A percentile compares a stretch with the other conserved stretches of the same genome.
phyloP scores from a whole-genome alignment of 1,284 basidiomycete species.

The Cryptococcus hybrid region DNA sequence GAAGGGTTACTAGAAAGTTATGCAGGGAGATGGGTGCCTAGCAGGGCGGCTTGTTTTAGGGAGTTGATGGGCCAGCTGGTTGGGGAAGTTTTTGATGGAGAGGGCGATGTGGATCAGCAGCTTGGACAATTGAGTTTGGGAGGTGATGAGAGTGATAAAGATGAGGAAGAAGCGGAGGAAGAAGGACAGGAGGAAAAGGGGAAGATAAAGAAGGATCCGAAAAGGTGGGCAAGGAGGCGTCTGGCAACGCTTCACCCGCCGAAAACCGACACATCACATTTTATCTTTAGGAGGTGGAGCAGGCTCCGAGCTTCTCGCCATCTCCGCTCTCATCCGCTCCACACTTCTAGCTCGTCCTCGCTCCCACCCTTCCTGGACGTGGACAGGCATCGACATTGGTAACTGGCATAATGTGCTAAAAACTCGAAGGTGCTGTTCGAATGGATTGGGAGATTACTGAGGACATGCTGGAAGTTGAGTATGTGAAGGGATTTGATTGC shows the following conservation, averaged over 20 bases:
- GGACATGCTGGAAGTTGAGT: slow-evolving; percentile 21
- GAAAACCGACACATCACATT: slow-evolving; percentile 18
- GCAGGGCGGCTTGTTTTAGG: slow-evolving; percentile 47
- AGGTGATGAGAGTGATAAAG: slow-evolving; percentile 15
- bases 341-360: slow-evolving; percentile 9
- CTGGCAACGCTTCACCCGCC: not conserved
- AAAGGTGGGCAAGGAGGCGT: not conserved
- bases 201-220: slow-evolving; percentile 5
- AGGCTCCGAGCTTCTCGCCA: slow-evolving; percentile 49
- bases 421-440: slow-evolving; percentile 22
- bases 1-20: slow-evolving; percentile 44
- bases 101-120: not conserved
- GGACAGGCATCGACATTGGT: slow-evolving; percentile 46
- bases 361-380: slow-evolving; percentile 14
- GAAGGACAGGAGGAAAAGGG: slow-evolving; percentile 12
- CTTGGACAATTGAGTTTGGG: slow-evolving; percentile 36
- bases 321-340: slow-evolving; percentile 35
- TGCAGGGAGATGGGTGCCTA: slow-evolving; percentile 52
- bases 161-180: slow-evolving; percentile 4
- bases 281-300: slow-evolving; percentile 51
- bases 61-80: slow-evolving; percentile 46
- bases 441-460: slow-evolving; percentile 28
- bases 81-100: slow-evolving; percentile 11
- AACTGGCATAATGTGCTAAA: slow-evolving; percentile 35
- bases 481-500: slow-evolving; percentile 40